Conservation (phyloP, 2,329 filamentous ascomycete genomes). For the Xylariaceae sp. region DNA sequence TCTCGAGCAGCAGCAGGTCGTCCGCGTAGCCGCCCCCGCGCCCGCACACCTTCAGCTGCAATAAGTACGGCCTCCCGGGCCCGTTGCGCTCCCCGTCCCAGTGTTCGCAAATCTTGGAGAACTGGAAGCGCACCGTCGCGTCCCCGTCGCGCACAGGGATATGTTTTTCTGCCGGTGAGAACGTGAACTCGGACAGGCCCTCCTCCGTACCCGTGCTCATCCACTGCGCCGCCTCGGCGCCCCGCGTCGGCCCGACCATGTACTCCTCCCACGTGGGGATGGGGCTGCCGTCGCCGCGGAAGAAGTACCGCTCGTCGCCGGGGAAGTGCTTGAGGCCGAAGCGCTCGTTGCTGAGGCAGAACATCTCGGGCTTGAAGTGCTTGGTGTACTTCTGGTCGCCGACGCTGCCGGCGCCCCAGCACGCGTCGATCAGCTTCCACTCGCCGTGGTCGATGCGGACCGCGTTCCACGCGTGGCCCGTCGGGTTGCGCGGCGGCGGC, state of each 20-base stretch:
- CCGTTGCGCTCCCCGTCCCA: constrained; percentile 69
- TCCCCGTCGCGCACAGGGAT: constrained; percentile 52
- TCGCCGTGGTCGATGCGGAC: constrained; percentile 77
- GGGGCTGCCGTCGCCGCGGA: constrained; percentile 59
- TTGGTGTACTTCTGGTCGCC: constrained; percentile 54
- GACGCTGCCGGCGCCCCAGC: constrained; percentile 83
- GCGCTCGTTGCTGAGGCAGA: constrained; percentile 60
- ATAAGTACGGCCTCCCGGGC: constrained; percentile 56
- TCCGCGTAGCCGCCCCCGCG: constrained; percentile 59
- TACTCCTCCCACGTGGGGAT: constrained; percentile 75
- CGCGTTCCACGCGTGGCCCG: constrained; percentile 85
- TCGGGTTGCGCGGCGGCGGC: constrained; percentile 54
- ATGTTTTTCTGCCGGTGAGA: constrained; percentile 52
- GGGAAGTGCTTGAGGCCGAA: constrained; percentile 83
- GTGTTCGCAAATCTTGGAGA: constrained; percentile 72
- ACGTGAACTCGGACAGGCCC: constrained; percentile 47
- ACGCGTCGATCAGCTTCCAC: constrained; percentile 88
- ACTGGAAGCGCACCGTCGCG: constrained; percentile 69
- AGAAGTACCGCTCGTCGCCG: constrained; percentile 58
- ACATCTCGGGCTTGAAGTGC: constrained; percentile 57
- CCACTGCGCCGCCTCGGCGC: constrained; percentile 36
- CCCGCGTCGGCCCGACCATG: constrained; percentile 50
- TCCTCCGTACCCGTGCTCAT: constrained; percentile 39
- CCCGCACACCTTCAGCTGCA: constrained; percentile 61
- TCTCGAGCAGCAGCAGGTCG: constrained; percentile 63